Evolutionary conservation across 768 basidiomycete genomes (phyloP).

Genomic region (Scleroderma citrinum): DNA sequence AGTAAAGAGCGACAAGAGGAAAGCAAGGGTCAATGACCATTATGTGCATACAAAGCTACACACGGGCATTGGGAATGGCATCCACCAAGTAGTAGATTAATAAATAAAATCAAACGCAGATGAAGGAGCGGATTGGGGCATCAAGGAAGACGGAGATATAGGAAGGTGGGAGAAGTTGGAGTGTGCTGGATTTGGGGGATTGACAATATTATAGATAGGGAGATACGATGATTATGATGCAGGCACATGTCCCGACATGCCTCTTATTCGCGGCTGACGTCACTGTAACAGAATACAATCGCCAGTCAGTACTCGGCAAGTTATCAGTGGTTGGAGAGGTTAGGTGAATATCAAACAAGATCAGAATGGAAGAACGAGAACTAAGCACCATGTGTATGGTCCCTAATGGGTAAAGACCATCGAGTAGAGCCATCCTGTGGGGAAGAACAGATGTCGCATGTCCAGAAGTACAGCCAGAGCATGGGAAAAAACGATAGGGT

Average conservation of each 20-base stretch:
- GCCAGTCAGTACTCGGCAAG: slow-evolving; percentile 5
- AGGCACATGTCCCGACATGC: not conserved
- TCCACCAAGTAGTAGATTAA: too few relatives aligned
- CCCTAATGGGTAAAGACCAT: not conserved
- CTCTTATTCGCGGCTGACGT: slow-evolving; percentile 30
- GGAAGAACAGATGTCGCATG: not conserved
- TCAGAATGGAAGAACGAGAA: not conserved
- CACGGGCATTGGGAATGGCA: too few relatives aligned
- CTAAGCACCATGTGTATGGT: not conserved
- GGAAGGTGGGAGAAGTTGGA: too few relatives aligned
- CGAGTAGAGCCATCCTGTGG: not conserved
- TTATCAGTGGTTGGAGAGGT: not conserved
- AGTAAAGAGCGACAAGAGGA: not conserved
- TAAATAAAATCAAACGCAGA: too few relatives aligned
- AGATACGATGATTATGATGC: not conserved
- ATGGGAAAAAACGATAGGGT: not conserved
- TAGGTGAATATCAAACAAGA: not conserved
- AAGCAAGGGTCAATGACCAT: not conserved
- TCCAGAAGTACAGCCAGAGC: not conserved
- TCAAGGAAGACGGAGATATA: too few relatives aligned
- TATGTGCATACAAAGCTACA: not conserved
- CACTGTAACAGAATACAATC: slow-evolving; percentile 14
- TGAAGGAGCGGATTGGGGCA: too few relatives aligned
- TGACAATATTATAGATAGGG: not conserved
- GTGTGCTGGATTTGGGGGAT: too few relatives aligned